Percentiles rank a stretch among this genome's conserved stretches.
Conservation (phyloP, 2,329 filamentous ascomycete genomes). For the Lecanicillium sp. region DNA sequence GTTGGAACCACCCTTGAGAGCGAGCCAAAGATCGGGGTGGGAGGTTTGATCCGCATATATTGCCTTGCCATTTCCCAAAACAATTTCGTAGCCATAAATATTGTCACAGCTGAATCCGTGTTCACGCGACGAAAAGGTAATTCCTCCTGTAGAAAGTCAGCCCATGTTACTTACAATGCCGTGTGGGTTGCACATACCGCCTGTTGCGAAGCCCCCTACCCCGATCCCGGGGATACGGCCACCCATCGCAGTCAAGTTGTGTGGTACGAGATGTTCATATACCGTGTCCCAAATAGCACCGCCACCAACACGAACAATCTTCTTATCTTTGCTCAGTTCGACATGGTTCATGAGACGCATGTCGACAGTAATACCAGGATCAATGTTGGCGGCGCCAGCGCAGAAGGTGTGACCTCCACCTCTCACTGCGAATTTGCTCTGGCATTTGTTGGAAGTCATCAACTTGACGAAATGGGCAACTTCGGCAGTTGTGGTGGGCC, state of each 20-base stretch:
- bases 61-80: conserved; percentile 34
- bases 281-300: conserved; percentile 31
- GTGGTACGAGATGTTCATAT: conserved; percentile 11
- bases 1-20: conserved; percentile 38
- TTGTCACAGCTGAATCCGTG: conserved; percentile 35
- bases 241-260: conserved; percentile 22
- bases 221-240: conserved; percentile 27
- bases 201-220: conserved; percentile 7
- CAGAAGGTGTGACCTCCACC: conserved; percentile 39
- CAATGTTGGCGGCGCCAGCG: conserved; percentile 28
- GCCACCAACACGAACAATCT: conserved; percentile 29
- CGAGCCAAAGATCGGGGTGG: conserved; percentile 36
- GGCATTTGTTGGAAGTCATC: conserved; percentile 4
- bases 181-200: too few relatives aligned
- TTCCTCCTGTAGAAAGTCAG: conserved; percentile 13
- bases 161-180: conserved; percentile 1
- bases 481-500: neutral
- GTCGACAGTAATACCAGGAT: conserved; percentile 30
- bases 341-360: conserved; percentile 23
- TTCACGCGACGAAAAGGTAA: conserved; percentile 7
- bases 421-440: conserved; percentile 23
- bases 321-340: conserved; percentile 12
- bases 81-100: conserved; percentile 34
- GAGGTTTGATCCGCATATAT: conserved; percentile 26
- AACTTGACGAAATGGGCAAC: conserved; percentile 4